Conservation (phyloP, 495 filamentous ascomycete genomes). For the Hypoxylon fragiforme region DNA sequence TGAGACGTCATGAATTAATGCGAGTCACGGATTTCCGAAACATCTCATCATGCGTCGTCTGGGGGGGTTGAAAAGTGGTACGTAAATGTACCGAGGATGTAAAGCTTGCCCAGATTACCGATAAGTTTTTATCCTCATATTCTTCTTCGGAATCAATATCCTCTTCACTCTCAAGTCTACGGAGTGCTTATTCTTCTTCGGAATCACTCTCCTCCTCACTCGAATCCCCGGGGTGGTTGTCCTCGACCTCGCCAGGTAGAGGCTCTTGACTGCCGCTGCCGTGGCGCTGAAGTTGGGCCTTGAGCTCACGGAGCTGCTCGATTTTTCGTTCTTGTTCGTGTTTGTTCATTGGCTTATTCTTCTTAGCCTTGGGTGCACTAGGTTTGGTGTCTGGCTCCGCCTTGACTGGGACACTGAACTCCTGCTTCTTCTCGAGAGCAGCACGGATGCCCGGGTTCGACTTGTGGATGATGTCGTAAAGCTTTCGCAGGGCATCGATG, state of each 20-base stretch:
- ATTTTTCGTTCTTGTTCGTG: conserved; percentile 89
- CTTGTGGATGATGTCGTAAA: conserved; percentile 76
- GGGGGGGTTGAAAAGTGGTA: too few relatives aligned
- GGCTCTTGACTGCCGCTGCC: conserved; percentile 54
- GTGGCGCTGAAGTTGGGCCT: conserved; percentile 50
- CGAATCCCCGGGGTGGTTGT: conserved; percentile 31
- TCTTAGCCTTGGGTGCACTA: conserved; percentile 70
- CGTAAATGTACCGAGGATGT: too few relatives aligned
- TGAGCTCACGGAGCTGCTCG: conserved; percentile 68
- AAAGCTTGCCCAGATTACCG: too few relatives aligned
- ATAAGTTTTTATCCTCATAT: too few relatives aligned
- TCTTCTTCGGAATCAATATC: too few relatives aligned
- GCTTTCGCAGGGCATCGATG: conserved; percentile 70
- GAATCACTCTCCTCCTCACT: conserved; percentile 39
- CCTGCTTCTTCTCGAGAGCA: conserved; percentile 36
- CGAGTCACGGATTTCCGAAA: background rate
- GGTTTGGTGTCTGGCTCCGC: conserved; percentile 31
- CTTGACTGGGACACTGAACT: conserved; percentile 41
- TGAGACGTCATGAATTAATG: background rate
- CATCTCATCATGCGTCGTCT: background rate
- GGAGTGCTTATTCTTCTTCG: conserved; percentile 38
- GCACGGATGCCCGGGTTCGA: conserved; percentile 57
- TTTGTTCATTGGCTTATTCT: conserved; percentile 99
- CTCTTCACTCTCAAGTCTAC: too few relatives aligned
- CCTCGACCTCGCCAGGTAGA: conserved; percentile 40